Conservation (phyloP, 371 early-diverging fungal species). For the Coemansia sp. region DNA sequence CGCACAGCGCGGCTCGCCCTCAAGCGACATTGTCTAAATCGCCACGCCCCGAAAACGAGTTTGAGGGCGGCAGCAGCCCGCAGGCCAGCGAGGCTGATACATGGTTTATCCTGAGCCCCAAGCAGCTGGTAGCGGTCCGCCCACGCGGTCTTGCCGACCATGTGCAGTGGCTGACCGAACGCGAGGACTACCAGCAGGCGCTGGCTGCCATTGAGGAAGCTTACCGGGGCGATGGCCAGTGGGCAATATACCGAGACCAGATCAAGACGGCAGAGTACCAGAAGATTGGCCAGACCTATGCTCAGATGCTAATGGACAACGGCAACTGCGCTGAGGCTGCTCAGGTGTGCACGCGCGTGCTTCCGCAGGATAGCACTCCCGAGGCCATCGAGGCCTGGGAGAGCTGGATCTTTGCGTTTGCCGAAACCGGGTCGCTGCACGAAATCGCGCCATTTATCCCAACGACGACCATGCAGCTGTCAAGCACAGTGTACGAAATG, state of each 20-base stretch:
- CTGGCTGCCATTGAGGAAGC: slow-evolving; percentile 55
- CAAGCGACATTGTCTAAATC: not conserved
- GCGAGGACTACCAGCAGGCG: slow-evolving; percentile 78
- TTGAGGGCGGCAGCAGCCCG: slow-evolving; percentile 14
- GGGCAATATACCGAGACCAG: slow-evolving; percentile 39
- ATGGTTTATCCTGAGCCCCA: slow-evolving; percentile 84
- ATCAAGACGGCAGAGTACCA: slow-evolving; percentile 34
- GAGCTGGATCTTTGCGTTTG: slow-evolving; percentile 83
- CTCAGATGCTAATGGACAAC: slow-evolving; percentile 69
- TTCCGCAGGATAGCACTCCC: slow-evolving; percentile 51
- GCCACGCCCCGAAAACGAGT: slow-evolving; percentile 17
- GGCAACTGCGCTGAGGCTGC: slow-evolving; percentile 76
- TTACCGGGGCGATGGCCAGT: slow-evolving; percentile 22
- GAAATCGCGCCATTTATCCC: slow-evolving; percentile 80
- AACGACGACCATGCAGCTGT: slow-evolving; percentile 69
- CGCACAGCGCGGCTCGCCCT: slow-evolving; percentile 17
- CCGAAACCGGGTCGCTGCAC: slow-evolving; percentile 69
- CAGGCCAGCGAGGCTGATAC: slow-evolving; percentile 42
- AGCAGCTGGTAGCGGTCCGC: slow-evolving; percentile 86
- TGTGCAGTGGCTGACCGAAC: slow-evolving; percentile 86
- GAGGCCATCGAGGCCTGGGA: slow-evolving; percentile 81
- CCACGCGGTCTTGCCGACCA: slow-evolving; percentile 88
- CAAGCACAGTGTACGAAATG: slow-evolving; percentile 83
- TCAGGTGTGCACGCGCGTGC: slow-evolving; percentile 64
- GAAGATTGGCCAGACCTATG: slow-evolving; percentile 79